Evolutionary conservation across 2,329 filamentous ascomycete genomes (phyloP).

Genomic region (Xylariales sp.): DNA sequence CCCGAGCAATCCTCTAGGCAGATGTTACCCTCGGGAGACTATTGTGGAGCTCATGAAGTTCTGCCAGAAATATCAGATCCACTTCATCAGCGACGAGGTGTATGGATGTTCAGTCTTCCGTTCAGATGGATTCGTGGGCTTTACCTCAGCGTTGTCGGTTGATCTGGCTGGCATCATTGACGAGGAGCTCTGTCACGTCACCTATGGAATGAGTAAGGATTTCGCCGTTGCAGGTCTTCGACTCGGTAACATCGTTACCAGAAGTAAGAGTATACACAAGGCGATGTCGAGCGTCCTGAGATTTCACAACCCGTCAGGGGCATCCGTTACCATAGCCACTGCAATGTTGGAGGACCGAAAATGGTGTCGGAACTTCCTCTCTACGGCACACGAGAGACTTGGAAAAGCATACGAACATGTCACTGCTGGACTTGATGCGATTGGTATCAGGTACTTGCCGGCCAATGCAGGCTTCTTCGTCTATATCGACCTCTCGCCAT

Average conservation of each 20-base stretch:
- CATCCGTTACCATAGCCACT: neutral
- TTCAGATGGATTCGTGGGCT: conserved; percentile 27
- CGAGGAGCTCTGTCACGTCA: conserved; percentile 36
- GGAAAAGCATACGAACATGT: conserved; percentile 35
- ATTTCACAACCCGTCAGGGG: conserved; percentile 19
- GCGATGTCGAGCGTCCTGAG: conserved; percentile 30
- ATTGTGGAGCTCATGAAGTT: conserved; percentile 41
- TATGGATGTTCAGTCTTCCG: conserved; percentile 49
- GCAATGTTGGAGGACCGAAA: conserved; percentile 29
- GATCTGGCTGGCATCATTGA: conserved; percentile 39
- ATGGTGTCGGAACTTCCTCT: conserved; percentile 42
- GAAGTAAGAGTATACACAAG: conserved; percentile 35
- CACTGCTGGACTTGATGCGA: conserved; percentile 30
- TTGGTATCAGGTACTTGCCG: conserved; percentile 40
- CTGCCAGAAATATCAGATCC: conserved; percentile 44
- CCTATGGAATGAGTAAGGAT: conserved; percentile 45
- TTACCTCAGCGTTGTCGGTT: conserved; percentile 46
- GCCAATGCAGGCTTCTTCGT: conserved; percentile 56
- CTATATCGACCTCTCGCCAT: conserved; percentile 46
- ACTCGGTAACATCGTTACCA: conserved; percentile 45
- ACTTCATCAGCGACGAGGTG: conserved; percentile 55
- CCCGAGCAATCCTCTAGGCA: neutral
- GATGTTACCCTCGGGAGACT: conserved; percentile 38
- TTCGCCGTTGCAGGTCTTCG: conserved; percentile 54
- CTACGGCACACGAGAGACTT: conserved; percentile 33